Percentiles rank a stretch among this genome's conserved stretches.
phyloP scores from a whole-genome alignment of 768 basidiomycete genomes.

The Daedaleopsis sinensis region DNA sequence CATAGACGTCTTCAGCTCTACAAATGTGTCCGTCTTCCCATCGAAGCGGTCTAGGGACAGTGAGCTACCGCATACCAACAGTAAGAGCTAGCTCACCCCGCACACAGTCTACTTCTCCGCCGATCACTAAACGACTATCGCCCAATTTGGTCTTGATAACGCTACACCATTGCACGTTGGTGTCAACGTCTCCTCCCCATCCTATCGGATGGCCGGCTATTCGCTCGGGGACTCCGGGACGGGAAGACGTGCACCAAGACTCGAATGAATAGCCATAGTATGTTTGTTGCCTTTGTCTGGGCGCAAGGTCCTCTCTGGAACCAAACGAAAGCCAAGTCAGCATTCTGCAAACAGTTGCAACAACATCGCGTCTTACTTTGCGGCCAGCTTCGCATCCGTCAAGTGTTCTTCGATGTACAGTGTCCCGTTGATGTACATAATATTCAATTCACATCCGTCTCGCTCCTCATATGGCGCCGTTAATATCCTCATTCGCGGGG shows the following conservation, averaged over 20 bases:
- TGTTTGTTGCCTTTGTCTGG: constrained; percentile 61
- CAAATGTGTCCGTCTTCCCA: constrained; percentile 65
- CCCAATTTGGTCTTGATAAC: constrained; percentile 87
- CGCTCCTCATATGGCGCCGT: constrained; percentile 81
- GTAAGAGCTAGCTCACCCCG: constrained; percentile 49
- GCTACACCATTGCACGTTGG: constrained; percentile 89
- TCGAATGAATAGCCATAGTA: constrained; percentile 93
- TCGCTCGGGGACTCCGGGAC: constrained; percentile 24
- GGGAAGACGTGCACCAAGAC: constrained; percentile 72
- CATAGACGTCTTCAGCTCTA: constrained; percentile 89
- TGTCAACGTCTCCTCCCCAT: constrained; percentile 84
- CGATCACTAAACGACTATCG: constrained; percentile 70
- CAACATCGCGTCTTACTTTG: constrained; percentile 57
- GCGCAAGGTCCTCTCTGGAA: constrained; percentile 64
- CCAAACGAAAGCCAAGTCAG: not conserved
- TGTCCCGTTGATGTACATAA: constrained; percentile 73
- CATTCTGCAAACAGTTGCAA: not conserved
- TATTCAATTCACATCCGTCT: constrained; percentile 81
- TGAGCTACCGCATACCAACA: not conserved
- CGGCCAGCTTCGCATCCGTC: constrained; percentile 56
- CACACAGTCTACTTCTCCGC: constrained; percentile 92
- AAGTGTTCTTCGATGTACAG: constrained; percentile 77
- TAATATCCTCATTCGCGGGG: constrained; percentile 65
- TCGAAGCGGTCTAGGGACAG: constrained; percentile 57
- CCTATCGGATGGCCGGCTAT: constrained; percentile 38